These are phyloP conservation scores for Stygiomarasmius scandens DNA, from an alignment of 1,284 basidiomycete genomes.

Conservation along the genomic window DNA sequence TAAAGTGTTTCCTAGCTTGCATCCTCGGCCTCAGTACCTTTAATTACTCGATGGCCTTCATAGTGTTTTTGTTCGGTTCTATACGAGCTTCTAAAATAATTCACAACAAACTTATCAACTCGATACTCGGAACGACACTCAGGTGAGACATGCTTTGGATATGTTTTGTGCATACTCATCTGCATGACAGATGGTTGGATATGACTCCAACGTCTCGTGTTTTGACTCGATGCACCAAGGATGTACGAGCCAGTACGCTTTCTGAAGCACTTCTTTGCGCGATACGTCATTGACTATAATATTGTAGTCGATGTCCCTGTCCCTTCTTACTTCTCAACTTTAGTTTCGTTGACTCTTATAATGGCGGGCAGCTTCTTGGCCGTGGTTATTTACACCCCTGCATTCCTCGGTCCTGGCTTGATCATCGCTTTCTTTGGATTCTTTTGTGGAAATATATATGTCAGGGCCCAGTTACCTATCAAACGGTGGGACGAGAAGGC, in stretches of 20 bases:
- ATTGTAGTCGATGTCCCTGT: conserved; percentile 22
- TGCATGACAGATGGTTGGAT: conserved; percentile 41
- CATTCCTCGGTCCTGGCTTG: conserved; percentile 35
- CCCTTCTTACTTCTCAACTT: conserved; percentile 12
- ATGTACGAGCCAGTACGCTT: conserved; percentile 37
- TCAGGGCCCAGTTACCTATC: conserved; percentile 63
- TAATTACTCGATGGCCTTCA: conserved; percentile 8
- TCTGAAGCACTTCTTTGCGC: too few relatives aligned
- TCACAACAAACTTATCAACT: conserved; percentile 49
- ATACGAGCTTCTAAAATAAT: conserved; percentile 52
- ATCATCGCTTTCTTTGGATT: conserved; percentile 37
- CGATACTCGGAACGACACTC: conserved; percentile 59
- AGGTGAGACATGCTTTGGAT: conserved; percentile 36
- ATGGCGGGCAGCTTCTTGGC: conserved; percentile 38
- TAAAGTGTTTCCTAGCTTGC: background rate
- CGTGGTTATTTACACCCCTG: conserved; percentile 44
- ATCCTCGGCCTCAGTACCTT: background rate
- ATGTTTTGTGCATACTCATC: background rate
- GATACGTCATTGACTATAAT: too few relatives aligned
- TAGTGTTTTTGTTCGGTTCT: conserved; percentile 26
- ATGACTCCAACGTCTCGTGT: conserved; percentile 59
- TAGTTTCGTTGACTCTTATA: conserved; percentile 20
- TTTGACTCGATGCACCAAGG: conserved; percentile 60
- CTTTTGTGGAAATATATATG: conserved; percentile 39
- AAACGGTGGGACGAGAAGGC: too few relatives aligned